Base-by-base conservation (phyloP, 257 asterid species). In the Petunia axillaris region DNA sequence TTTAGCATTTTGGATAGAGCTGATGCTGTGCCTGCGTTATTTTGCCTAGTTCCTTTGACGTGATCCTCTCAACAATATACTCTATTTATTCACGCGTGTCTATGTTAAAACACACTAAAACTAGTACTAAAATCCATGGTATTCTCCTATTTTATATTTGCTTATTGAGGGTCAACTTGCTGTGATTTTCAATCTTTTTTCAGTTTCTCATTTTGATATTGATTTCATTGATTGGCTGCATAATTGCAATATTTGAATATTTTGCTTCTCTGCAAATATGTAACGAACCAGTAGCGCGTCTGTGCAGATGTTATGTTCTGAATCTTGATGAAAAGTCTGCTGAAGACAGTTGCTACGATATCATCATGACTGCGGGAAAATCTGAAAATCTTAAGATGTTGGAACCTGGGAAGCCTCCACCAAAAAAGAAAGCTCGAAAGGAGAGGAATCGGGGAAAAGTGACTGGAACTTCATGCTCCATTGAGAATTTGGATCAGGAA, bases 341-440 rank as follows among this genome's bases (percentile, higher is more conserved):
- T 13, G 86, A 89, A 79, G 92, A 90, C 75, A 77, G 90, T 78
- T 89, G 93, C 91, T 91, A 75, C 79, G 82, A 85, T 81, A 84
- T 91, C 83, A 85, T 89, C 79, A 89, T 92, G 97, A 93, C 94
- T 75, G 92, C 96, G 2, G 93, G 93, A 74, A 89, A 90, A 85
- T 86, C 96, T 39, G 95, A 89, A 84, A 93, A 92, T 66, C 86
- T 89, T 85, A 90, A 90, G 89, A 91, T 91, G 97, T 86, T 92
- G 85, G 98, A 90, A 77, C 97, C 97, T 5, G 93, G 97, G 41
- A 93, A 91, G 81, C 95, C 97, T 77, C 96, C 97, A 6, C 95
- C 94, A 10, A 66, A 84, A 16, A 95, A 95, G 91, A 94, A 86
- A 85, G 85, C 92, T 54, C 90, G 94, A 15, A 91, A 91, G 82